Base-by-base conservation (phyloP, 2,329 filamentous ascomycete genomes). In the Neonectria coccinea region DNA sequence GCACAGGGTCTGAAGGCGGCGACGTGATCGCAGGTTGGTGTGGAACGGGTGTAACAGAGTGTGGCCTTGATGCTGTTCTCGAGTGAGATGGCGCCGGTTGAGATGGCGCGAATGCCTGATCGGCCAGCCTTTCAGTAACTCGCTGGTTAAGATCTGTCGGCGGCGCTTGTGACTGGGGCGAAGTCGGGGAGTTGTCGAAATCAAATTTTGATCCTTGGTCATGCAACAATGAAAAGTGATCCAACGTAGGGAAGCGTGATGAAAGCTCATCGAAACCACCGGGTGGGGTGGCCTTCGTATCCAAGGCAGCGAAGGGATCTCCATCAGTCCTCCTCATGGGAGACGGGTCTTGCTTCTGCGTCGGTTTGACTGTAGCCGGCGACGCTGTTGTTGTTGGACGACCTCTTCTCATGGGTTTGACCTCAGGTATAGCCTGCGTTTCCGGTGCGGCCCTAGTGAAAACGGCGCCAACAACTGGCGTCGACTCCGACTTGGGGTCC, bases 361-460 rank as follows among this genome's bases (percentile, higher is more conserved):
- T 84, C 5, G 69, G 45, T 9, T 71, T 62, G 60, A 73, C 55
- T 29, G 72, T 69, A 27, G 76, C 73, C 20, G 81, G 80, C 9
- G 80, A 77, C 16, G 81, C 74, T 5, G 78, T 78, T 25, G 84
- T 74, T 5, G 78, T 78, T 25, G 84, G 80, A 18, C 94, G 92
- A 4, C 96, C 96, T 80, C 96, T 88, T 65, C 96, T 88, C 96
- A 98, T 98, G 1, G 95, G 96, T 41, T 92, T 90, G 66, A 99
- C 93, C 25, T 97, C 93, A 9, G 96, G 96, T 59, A 98, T 89
- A 9, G 86, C 83, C 70, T 91, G 88, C 58, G 91, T 88, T 70
- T 91, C 87, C 60, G 91, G 88, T 27, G 88, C 82, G 2, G 91
- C 89, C n/a, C 92, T 89, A 6, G 93, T 88, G 73, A 95, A 95